Percentiles rank a stretch among this genome's conserved stretches.
Conservation (phyloP, 2,329 filamentous ascomycete genomes). For the Chaetothyriales sp. region DNA sequence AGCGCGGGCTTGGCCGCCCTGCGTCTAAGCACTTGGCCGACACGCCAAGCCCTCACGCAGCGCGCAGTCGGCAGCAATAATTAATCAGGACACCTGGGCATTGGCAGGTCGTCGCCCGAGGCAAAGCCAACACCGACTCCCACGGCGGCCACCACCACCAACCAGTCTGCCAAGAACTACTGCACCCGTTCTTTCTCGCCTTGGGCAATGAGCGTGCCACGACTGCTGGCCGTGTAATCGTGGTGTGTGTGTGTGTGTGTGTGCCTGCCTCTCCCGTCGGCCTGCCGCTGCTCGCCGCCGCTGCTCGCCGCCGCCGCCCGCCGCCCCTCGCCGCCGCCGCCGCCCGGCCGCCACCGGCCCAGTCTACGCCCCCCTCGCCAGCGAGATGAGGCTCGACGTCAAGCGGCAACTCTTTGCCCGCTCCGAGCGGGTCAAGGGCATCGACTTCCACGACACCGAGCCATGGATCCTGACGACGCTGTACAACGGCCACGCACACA, state of each 20-base stretch:
- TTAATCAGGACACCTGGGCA: neutral
- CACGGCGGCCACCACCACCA: neutral
- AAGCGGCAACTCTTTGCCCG: constrained; percentile 17
- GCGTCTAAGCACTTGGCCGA: neutral
- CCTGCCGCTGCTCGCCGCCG: neutral
- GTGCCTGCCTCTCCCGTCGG: neutral
- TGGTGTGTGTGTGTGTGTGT: no score
- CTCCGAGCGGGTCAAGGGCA: constrained; percentile 90
- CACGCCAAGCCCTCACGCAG: neutral
- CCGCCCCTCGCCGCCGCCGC: no score
- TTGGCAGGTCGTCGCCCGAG: no score
- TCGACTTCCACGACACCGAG: constrained; percentile 90
- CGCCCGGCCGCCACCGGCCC: no score
- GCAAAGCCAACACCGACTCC: neutral
- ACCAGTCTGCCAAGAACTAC: neutral
- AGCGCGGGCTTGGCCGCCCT: neutral
- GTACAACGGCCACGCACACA: constrained; percentile 97
- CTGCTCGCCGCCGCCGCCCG: no score
- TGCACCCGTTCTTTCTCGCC: neutral
- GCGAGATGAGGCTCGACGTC: constrained; percentile 17
- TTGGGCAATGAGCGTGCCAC: neutral
- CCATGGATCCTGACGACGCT: constrained; percentile 90
- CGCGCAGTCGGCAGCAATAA: neutral
- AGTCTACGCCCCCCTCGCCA: no score
- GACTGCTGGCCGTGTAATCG: neutral